Percentiles rank a stretch among this genome's conserved stretches.
phyloP scores from a whole-genome alignment of 2,329 filamentous ascomycete genomes.

The Nectriaceae sp. region DNA sequence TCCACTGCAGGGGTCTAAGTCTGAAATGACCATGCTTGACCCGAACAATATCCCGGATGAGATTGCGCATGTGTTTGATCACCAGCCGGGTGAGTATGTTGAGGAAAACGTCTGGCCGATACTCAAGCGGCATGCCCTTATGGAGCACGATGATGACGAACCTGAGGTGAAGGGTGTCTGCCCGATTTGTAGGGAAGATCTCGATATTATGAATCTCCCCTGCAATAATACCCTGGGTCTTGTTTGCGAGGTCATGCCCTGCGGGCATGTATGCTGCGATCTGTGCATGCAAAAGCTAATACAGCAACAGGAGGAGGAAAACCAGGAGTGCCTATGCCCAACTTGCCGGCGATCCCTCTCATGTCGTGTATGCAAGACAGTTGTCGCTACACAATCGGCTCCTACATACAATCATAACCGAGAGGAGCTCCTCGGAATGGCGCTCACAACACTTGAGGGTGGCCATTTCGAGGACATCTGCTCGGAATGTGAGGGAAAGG shows the following conservation, averaged over 20 bases:
- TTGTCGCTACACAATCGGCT: too few species aligned
- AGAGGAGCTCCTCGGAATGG: too few species aligned
- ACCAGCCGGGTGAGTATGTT: too few species aligned
- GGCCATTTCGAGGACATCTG: slow-evolving; percentile 3
- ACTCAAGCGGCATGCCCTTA: neutral
- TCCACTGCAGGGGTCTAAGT: too few species aligned
- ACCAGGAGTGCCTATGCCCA: slow-evolving; percentile 13
- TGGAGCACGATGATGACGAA: neutral
- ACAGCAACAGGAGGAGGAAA: neutral
- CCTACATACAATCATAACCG: too few species aligned
- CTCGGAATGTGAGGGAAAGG: slow-evolving; percentile 10
- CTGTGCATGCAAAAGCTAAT: too few species aligned
- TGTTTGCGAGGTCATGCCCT: slow-evolving; percentile 13
- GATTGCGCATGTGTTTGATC: too few species aligned
- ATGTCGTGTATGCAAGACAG: too few species aligned
- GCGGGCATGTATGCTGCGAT: slow-evolving; percentile 25
- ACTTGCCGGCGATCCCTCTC: too few species aligned
- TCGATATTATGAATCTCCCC: slow-evolving; percentile 12
- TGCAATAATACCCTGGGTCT: too few species aligned
- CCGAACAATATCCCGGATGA: too few species aligned
- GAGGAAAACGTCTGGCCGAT: neutral
- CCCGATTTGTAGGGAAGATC: slow-evolving; percentile 17
- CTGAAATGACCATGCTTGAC: too few species aligned
- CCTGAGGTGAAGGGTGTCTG: slow-evolving; percentile 6
- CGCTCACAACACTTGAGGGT: slow-evolving; percentile 4